Evolutionary conservation across 441 rosid genomes (phyloP), one percentile per base, ranked within the genome.

Genomic region (Macaranga tanarius): DNA sequence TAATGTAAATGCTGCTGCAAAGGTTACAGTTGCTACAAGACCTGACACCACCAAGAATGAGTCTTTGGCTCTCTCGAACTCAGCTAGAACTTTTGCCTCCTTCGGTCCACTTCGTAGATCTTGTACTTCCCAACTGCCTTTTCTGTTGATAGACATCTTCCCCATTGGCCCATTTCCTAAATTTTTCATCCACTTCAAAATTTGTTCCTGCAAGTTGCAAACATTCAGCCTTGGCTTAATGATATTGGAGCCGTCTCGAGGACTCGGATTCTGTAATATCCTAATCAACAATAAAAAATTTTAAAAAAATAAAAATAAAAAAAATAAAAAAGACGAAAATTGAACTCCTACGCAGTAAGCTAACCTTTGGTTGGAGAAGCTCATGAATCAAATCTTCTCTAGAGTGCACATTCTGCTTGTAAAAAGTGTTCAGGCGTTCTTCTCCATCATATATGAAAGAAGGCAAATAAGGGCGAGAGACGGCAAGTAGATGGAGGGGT

Each of bases 1-100:
- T n/a, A 70, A 45, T 0, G 73, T 60, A 47, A 71, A 71, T 47
- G 67, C 67, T 19, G 74, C 67, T 31, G 74, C 74, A 48, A 71
- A 71, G 1, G 74, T 48, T 60, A 71, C 74, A 0, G 74, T 71
- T 48, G 74, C 74, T 60, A 71, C 66, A 0, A 71, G 59, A 4
- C 51, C 72, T 20, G 72, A 38, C 10, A 56, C 72, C 6, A 69
- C 72, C 28, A 69, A 22, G 38, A 38, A 42, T 2, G 72, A 69
- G 51, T 69, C 72, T 13, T 40, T 69, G 3, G 52, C 3, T 69
- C 26, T 69, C 72, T 69, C 72, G 5, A 69, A 69, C 38, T 40
- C 52, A 10, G 60, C 47, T 26, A 67, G 25, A 3, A 67, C 72
- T 56, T 55, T 56, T 34, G 50, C 62, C n/a, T 40, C 63, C 13